phyloP scores from a whole-genome alignment of 2,329 filamentous ascomycete species.

The Fusarium robinianum region DNA sequence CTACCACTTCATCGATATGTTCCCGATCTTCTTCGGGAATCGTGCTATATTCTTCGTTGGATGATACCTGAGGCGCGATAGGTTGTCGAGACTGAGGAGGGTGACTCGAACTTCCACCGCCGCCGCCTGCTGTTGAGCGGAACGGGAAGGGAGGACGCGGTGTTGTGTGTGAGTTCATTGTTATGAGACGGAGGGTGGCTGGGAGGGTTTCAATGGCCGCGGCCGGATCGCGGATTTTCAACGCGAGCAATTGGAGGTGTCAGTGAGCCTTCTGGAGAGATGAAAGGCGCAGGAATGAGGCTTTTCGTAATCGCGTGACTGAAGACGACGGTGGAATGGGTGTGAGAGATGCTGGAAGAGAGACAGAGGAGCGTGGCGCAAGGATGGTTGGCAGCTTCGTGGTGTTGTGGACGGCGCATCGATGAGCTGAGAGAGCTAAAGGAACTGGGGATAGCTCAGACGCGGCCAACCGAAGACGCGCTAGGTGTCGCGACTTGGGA shows the following conservation, averaged over 20 bases:
- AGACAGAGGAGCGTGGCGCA: constrained; percentile 27
- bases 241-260: constrained; percentile 19
- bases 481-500: constrained; percentile 10
- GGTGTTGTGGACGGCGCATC: constrained; percentile 20
- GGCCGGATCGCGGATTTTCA: constrained; percentile 5
- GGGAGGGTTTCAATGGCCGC: constrained; percentile 14
- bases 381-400: constrained; percentile 20
- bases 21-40: constrained; percentile 88
- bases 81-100: constrained; percentile 42
- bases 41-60: constrained; percentile 46
- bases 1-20: constrained; percentile 90
- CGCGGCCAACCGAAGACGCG: constrained; percentile 35
- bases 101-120: too few species aligned
- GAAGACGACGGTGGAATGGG: constrained; percentile 8
- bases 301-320: constrained; percentile 23
- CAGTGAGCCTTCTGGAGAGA: constrained; percentile 1
- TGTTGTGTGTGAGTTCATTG: constrained; percentile 47
- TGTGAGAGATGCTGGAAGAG: constrained; percentile 10
- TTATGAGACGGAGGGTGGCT: constrained; percentile 21
- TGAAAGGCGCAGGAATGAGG: constrained; percentile 11
- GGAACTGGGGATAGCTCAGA: constrained; percentile 24
- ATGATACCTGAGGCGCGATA: constrained; percentile 41
- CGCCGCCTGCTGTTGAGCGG: constrained; percentile 41
- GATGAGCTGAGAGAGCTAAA: constrained; percentile 20
- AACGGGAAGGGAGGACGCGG: constrained; percentile 43